A percentile compares a stretch with the other conserved stretches of the same genome.
Evolutionary conservation across 192 early-diverging fungal genomes (phyloP).

Genomic region (Backusella liffmaniae): DNA sequence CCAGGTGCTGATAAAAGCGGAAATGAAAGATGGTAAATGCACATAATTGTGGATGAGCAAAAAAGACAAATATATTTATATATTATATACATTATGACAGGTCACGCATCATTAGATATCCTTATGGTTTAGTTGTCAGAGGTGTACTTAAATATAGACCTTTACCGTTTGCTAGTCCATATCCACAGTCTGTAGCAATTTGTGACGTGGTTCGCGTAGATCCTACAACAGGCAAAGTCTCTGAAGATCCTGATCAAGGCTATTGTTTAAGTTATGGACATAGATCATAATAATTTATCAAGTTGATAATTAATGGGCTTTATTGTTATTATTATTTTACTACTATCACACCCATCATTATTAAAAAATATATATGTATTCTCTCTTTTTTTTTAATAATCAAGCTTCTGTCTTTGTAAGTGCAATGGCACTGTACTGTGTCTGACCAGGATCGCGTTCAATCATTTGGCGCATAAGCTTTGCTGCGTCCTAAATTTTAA

Average conservation of each 20-base stretch:
- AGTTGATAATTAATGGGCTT: not conserved
- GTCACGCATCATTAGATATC: conserved; percentile 38
- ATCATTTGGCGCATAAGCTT: conserved; percentile 63
- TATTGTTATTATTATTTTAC: conserved; percentile 3
- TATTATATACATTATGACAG: not conserved
- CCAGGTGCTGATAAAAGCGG: conserved; percentile 40
- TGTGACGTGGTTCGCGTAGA: conserved; percentile 34
- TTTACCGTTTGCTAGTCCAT: conserved; percentile 14
- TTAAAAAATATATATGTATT: not conserved
- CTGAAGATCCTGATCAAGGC: conserved; percentile 30
- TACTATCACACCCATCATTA: not conserved
- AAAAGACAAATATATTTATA: not conserved
- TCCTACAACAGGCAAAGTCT: conserved; percentile 34
- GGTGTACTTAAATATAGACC: conserved; percentile 34
- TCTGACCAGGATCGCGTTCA: conserved; percentile 60
- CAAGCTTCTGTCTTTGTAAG: conserved; percentile 24
- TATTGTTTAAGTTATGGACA: conserved; percentile 23
- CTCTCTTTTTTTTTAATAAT: not conserved
- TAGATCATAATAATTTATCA: not conserved
- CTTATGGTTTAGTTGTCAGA: conserved; percentile 32
- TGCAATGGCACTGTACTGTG: conserved; percentile 65
- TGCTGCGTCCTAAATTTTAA: conserved; percentile 36
- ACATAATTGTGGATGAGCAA: not conserved
- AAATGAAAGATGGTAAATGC: conserved; percentile 37
- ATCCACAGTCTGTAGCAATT: conserved; percentile 32